A percentile compares a stretch with the other conserved stretches of the same genome.
Evolutionary conservation across 2,329 filamentous ascomycete species (phyloP).

Genomic region (Penicillium hesseltinei): DNA sequence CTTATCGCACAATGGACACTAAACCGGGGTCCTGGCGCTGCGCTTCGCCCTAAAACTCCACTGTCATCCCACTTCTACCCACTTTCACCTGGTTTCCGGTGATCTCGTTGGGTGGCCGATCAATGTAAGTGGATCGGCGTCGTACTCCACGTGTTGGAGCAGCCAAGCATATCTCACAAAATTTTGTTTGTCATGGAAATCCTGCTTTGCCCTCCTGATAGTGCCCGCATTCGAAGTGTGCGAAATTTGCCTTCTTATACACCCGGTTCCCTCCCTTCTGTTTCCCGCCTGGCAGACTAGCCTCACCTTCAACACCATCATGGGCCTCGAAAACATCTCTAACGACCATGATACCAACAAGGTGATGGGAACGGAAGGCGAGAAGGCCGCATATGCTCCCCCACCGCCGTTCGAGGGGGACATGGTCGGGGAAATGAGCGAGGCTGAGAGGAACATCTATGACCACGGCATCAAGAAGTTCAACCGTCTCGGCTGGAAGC

Average conservation of each 20-base stretch:
- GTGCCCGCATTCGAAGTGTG: constrained; percentile 15
- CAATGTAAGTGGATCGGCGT: constrained; percentile 20
- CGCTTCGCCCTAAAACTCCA: constrained; percentile 6
- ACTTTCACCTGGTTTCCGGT: constrained; percentile 9
- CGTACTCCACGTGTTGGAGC: constrained; percentile 24
- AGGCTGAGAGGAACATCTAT: constrained; percentile 11
- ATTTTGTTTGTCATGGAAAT: constrained; percentile 16
- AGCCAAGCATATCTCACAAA: constrained; percentile 9
- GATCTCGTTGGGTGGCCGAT: constrained; percentile 14
- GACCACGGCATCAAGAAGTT: constrained; percentile 15
- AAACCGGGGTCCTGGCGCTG: constrained; percentile 1
- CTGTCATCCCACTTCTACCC: neutral
- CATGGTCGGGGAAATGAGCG: constrained; percentile 15
- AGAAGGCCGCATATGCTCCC: constrained; percentile 14
- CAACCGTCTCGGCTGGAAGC: constrained; percentile 47
- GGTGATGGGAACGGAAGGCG: constrained; percentile 13
- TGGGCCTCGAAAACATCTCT: constrained; percentile 22
- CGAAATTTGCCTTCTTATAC: constrained; percentile 12
- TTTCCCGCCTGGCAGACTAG: neutral
- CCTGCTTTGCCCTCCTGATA: constrained; percentile 14
- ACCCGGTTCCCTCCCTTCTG: neutral
- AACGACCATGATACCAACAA: constrained; percentile 16
- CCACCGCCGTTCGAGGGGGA: constrained; percentile 15
- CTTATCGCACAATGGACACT: constrained; percentile 14
- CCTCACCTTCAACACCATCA: constrained; percentile 5